Evolutionary conservation across 2,329 filamentous ascomycete genomes (phyloP), one percentile per base, ranked within the genome.

Genomic region (Leptographium lundbergii): DNA sequence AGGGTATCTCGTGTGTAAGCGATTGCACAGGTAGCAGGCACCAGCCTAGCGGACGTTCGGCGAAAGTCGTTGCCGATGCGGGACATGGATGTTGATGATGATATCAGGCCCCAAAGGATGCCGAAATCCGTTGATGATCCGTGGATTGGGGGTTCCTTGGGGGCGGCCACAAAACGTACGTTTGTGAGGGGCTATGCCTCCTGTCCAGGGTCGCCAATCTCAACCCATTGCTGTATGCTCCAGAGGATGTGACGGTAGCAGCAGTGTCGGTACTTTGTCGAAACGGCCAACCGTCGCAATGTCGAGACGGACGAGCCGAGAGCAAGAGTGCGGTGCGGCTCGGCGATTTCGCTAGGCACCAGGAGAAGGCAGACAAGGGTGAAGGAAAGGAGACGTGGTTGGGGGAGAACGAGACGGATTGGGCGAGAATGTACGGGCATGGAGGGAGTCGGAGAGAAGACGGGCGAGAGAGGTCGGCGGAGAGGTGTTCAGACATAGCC

Each of bases 401-500:
- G 36, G 36, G 36, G 36, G 36, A 3, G 6, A 17, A 39, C 13
- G 36, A 39, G 36, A 39, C 32, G 32, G 32, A 34, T 34, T 11
- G 32, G 45, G 45, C 1, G 19, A 47, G 45, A 6, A 11, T 2
- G 4, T 19, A 13, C 24, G 45, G 22, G 36, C 14, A 39, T 39
- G 36, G 22, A 47, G 45, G 45, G 9, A 24, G n/a, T 11, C 4
- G 19, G 22, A 24, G 45, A 47, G 45, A 47, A 11, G n/a, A 47
- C 19, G 42, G 42, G 42, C 42, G 42, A 45, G 13, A 9, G n/a
- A 22, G 13, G 42, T 22, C 19, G n/a, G 5, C 6, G 45, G 11
- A 13, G 9, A 5, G 9, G 22, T 11, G 51, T 65, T 79, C 77
- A 85, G 68, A 78, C 81, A 70, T 84, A 86, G 65, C 82, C 83